phyloP scores from a whole-genome alignment of 441 rosid species.

The Capsella rubella region DNA sequence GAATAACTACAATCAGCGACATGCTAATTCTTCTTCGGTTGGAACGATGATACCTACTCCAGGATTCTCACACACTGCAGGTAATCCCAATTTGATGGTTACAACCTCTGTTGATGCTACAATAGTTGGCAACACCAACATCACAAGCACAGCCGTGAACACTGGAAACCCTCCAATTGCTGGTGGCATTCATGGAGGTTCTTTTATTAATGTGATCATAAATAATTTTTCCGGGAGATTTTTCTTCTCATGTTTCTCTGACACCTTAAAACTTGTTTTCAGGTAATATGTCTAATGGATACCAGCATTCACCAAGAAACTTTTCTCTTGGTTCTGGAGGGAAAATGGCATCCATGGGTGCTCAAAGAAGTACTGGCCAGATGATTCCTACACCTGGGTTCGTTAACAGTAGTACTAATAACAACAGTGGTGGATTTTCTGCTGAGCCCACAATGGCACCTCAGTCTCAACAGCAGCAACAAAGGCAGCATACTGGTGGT shows the following conservation, averaged over 20 bases:
- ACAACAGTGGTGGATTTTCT: conserved; percentile 65
- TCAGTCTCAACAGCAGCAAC: conserved; percentile 79
- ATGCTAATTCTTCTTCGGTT: conserved; percentile 55
- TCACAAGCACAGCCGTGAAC: conserved; percentile 57
- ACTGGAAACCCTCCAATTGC: conserved; percentile 57
- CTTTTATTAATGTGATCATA: conserved; percentile 60
- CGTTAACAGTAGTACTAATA: conserved; percentile 50
- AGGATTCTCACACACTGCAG: conserved; percentile 71
- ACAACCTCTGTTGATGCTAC: conserved; percentile 69
- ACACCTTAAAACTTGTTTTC: conserved; percentile 46
- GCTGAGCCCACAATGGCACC: conserved; percentile 69
- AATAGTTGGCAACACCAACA: conserved; percentile 59
- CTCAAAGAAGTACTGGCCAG: conserved; percentile 72
- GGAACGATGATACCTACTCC: conserved; percentile 98
- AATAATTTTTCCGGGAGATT: conserved; percentile 17
- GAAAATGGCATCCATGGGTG: conserved; percentile 69
- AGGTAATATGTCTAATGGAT: conserved; percentile 77
- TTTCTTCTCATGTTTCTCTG: conserved; percentile 33
- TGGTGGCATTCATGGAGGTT: conserved; percentile 61
- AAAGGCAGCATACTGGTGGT: conserved; percentile 70
- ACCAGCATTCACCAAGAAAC: conserved; percentile 71
- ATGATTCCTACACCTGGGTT: conserved; percentile 99
- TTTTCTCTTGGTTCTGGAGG: conserved; percentile 79
- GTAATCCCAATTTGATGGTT: conserved; percentile 58
- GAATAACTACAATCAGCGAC: conserved; percentile 58